Base-by-base conservation (phyloP, 2,329 filamentous ascomycete genomes). In the Ophiocordyceps robertsii region DNA sequence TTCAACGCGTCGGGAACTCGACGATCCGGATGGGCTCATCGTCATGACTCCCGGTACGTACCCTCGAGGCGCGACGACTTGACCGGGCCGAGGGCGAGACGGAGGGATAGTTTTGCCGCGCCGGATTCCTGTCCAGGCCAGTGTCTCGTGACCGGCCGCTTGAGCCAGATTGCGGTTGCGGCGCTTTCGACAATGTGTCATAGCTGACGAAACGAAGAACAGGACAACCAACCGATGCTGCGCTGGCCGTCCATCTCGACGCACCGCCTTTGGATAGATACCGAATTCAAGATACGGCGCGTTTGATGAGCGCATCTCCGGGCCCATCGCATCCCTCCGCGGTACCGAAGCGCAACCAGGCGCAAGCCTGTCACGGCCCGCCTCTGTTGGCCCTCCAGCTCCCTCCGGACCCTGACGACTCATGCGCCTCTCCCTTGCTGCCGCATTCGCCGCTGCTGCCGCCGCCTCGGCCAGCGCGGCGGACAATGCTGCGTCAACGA, bases 371-470 rank as follows among this genome's bases (percentile, higher is more conserved):
- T 6, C 31, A n/a, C 6, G 5, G 31, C n/a, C 31, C 12, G n/a
- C 31, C 19, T 19, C 19, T 3, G 19, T 19, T 19, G 19, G 19
- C 19, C 17, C 17, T 17, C n/a, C 33, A 10, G 31, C 12, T 24
- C 13, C 13, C 37, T 38, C 14, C 37, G n/a, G 27, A 39, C 33
- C 33, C 33, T 29, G n/a, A 36, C 30, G 29, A 37, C 31, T 38
- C 14, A 60, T 62, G 59, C 58, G 52, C 33, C 46, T 57, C 40
- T 45, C 42, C 36, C 39, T 51, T 17, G 47, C 52, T 10, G 47
- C 56, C 14, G 41, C 67, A 30, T 50, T 67, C 37, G 50, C 64
- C 24, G n/a, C n/a, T n/a, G 50, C 67, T 38, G 52, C 66, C 32
- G 58, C 58, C 40, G 57, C 61, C 24, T 49, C 53, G 9, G 53